Evolutionary conservation across 257 asterid species (phyloP), one percentile per base, ranked within the genome.

Genomic region (Paulownia fortunei): DNA sequence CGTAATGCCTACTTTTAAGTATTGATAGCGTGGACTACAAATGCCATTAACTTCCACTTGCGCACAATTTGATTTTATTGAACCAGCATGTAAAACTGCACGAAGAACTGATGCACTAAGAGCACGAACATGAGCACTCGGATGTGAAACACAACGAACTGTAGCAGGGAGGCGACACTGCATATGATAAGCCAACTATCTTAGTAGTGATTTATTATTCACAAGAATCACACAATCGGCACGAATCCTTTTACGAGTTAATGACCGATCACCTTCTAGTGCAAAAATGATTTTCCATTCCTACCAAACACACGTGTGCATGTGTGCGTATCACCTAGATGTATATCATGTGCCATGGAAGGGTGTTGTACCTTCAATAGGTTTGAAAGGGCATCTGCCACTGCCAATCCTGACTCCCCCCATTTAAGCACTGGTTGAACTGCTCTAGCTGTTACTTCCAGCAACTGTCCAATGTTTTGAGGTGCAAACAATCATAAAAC

Each of bases 91-190:
- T 63, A 89, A 62, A 55, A 91, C 86, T 41, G 96, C 93, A 3
- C 84, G 94, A 44, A 93, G 97, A 77, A 93, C 90, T 60, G 97
- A 93, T 18, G 72, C 84, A 84, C 98, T 91, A 34, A 91, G 95
- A 44, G 95, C 92, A 41, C 98, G 96, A 19, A 93, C 95, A 36
- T 84, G 97, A 72, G 97, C 97, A 34, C 97, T 93, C 6, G 96
- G 91, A 82, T 92, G 98, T 51, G 97, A 91, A 76, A 89, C 82
- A 66, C 98, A 93, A 16, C 92, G 86, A 49, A 87, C 88, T 23
- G 89, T 87, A 41, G 94, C 95, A 7, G 97, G 84, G 79, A 93
- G 83, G 16, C 98, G 98, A 65, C 96, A 87, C 97, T 93, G 91
- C 89, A 88, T 46, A 46, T 64, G 47, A 18, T 12, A 49, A 69